Evolutionary conservation across 768 basidiomycete genomes (phyloP).

Genomic region (Kwoniella botswanensis): DNA sequence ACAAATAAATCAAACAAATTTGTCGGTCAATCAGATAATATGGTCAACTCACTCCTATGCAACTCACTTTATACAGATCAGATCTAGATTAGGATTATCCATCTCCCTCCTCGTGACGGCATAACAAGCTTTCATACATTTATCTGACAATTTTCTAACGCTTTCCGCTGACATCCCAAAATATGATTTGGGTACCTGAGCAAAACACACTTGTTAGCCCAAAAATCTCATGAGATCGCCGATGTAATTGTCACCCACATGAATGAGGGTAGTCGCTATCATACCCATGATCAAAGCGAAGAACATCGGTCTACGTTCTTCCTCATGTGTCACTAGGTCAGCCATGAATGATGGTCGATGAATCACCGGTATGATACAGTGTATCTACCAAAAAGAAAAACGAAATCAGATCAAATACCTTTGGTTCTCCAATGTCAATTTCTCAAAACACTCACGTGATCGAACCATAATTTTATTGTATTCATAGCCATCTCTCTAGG

Average conservation of each 20-base stretch:
- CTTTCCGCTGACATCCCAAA: conserved; percentile 35
- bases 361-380: conserved; percentile 39
- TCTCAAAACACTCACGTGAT: conserved; percentile 27
- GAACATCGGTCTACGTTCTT: conserved; percentile 35
- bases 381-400: conserved; percentile 19
- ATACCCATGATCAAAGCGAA: conserved; percentile 39
- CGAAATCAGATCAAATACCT: no score
- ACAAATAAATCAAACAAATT: neutral
- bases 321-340: conserved; percentile 28
- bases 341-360: conserved; percentile 38
- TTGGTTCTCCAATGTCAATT: neutral
- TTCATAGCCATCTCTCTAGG: conserved; percentile 37
- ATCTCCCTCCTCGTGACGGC: conserved; percentile 26
- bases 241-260: conserved; percentile 22
- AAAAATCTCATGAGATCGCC: no score
- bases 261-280: conserved; percentile 36
- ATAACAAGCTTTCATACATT: conserved; percentile 34
- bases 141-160: conserved; percentile 32
- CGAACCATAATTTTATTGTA: conserved; percentile 32
- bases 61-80: conserved; percentile 38
- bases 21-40: neutral
- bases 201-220: no score
- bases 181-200: conserved; percentile 34
- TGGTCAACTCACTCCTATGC: neutral
- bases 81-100: conserved; percentile 26